These are phyloP conservation scores for Pinus tabuliformis DNA, from an alignment of 75 land plant species.

Conservation along the genomic window DNA sequence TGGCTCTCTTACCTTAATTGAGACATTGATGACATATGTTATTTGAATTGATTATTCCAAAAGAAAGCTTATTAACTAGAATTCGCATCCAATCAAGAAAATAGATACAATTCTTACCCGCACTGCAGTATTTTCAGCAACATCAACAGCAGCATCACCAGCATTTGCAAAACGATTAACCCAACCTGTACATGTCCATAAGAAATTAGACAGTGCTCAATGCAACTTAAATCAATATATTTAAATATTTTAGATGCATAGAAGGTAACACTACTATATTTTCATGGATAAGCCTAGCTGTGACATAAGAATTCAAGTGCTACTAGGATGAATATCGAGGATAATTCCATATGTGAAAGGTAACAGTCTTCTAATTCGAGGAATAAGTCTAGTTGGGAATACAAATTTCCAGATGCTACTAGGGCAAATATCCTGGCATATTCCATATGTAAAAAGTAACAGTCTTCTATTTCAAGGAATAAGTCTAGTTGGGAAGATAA, in stretches of 20 bases:
- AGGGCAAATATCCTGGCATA: not conserved
- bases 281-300: not conserved
- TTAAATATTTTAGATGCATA: not conserved
- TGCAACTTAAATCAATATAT: not conserved
- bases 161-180: conserved; percentile 96
- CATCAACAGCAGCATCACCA: conserved; percentile 86
- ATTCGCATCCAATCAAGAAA: not conserved
- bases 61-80: not conserved
- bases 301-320: not conserved
- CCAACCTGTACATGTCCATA: conserved; percentile 53
- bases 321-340: not conserved
- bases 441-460: no score
- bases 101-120: conserved; percentile 35
- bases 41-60: not conserved
- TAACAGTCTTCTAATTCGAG: no score
- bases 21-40: not conserved
- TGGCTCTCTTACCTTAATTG: no score
- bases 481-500: not conserved
- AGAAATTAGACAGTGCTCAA: not conserved
- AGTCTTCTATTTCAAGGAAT: not conserved
- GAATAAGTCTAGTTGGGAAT: not conserved
- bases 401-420: not conserved
- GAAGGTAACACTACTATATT: not conserved
- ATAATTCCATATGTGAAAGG: no score
- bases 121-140: conserved; percentile 77